Percentiles rank a stretch among this genome's conserved stretches.
Evolutionary conservation across 1,284 basidiomycete genomes (phyloP).

Genomic region (Naganishia sp.): DNA sequence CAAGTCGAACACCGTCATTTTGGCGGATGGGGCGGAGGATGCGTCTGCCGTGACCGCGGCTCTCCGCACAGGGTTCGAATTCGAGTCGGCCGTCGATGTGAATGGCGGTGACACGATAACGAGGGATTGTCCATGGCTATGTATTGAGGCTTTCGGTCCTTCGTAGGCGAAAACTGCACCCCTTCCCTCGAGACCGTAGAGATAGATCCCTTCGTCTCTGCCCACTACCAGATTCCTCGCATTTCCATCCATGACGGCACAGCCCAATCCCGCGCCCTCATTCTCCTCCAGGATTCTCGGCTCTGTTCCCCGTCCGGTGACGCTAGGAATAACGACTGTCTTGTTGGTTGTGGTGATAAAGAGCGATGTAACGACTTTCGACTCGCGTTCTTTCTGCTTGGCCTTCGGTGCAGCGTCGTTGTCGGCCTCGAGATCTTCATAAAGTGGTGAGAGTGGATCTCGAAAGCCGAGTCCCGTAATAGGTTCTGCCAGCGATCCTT

Average conservation of each 20-base stretch:
- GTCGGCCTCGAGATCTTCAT: slow-evolving; percentile 3
- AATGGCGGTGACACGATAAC: slow-evolving; percentile 87
- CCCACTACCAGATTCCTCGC: slow-evolving; percentile 78
- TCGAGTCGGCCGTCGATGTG: slow-evolving; percentile 64
- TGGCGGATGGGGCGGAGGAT: slow-evolving; percentile 67
- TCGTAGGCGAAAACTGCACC: slow-evolving; percentile 88
- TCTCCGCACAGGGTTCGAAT: slow-evolving; percentile 71
- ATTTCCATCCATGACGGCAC: slow-evolving; percentile 75
- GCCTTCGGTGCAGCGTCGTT: slow-evolving; percentile 40
- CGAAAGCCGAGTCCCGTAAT: slow-evolving; percentile 89
- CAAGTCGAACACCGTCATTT: slow-evolving; percentile 85
- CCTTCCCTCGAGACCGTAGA: slow-evolving; percentile 78
- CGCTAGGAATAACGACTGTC: slow-evolving; percentile 66
- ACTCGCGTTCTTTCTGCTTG: slow-evolving; percentile 31
- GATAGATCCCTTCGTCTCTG: slow-evolving; percentile 87
- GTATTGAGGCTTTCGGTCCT: slow-evolving; percentile 64
- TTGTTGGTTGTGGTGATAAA: slow-evolving; percentile 86
- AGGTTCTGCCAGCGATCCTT: slow-evolving; percentile 72
- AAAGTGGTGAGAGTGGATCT: slow-evolving; percentile 19
- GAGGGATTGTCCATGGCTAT: slow-evolving; percentile 75
- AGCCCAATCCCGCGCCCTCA: slow-evolving; percentile 73
- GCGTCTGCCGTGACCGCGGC: slow-evolving; percentile 41
- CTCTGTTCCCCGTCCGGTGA: slow-evolving; percentile 73
- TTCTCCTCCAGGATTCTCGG: slow-evolving; percentile 75
- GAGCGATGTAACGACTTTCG: slow-evolving; percentile 60